Percentiles rank a stretch among this genome's conserved stretches.
Evolutionary conservation across 2,329 filamentous ascomycete species (phyloP).

Genomic region (Bisporella sp.): DNA sequence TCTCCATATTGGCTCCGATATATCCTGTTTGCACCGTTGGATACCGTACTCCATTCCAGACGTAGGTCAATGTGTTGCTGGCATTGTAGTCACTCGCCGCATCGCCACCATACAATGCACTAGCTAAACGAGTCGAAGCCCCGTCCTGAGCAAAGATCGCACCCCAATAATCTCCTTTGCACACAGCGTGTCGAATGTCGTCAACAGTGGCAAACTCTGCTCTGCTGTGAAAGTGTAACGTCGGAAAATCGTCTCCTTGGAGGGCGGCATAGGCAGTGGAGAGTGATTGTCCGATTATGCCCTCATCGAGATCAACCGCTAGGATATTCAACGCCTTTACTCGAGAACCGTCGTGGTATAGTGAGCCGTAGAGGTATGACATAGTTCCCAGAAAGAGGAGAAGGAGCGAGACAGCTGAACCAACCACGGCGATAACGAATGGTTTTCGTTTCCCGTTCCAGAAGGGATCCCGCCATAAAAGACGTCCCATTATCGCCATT

Average conservation of each 20-base stretch:
- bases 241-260: slow-evolving; percentile 24
- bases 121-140: slow-evolving; percentile 26
- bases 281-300: slow-evolving; percentile 30
- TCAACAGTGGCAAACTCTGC: slow-evolving; percentile 21
- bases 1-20: slow-evolving; percentile 23
- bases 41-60: slow-evolving; percentile 30
- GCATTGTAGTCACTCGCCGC: slow-evolving; percentile 24
- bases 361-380: slow-evolving; percentile 27
- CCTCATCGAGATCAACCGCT: slow-evolving; percentile 57
- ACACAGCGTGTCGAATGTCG: slow-evolving; percentile 27
- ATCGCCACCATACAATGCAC: slow-evolving; percentile 23
- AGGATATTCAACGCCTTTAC: slow-evolving; percentile 41
- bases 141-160: slow-evolving; percentile 27
- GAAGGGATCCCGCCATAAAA: too few relatives aligned
- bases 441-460: too few relatives aligned
- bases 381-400: slow-evolving; percentile 11
- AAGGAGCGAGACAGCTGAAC: not conserved
- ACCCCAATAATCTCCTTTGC: slow-evolving; percentile 30
- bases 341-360: slow-evolving; percentile 18
- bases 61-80: slow-evolving; percentile 25
- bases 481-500: too few relatives aligned
- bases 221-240: slow-evolving; percentile 20
- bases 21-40: slow-evolving; percentile 21
- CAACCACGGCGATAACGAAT: too few relatives aligned
- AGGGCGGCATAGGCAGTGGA: slow-evolving; percentile 24